These are phyloP conservation scores for Polyporus arcularius DNA, from an alignment of 768 basidiomycete genomes.

Conservation along the genomic window DNA sequence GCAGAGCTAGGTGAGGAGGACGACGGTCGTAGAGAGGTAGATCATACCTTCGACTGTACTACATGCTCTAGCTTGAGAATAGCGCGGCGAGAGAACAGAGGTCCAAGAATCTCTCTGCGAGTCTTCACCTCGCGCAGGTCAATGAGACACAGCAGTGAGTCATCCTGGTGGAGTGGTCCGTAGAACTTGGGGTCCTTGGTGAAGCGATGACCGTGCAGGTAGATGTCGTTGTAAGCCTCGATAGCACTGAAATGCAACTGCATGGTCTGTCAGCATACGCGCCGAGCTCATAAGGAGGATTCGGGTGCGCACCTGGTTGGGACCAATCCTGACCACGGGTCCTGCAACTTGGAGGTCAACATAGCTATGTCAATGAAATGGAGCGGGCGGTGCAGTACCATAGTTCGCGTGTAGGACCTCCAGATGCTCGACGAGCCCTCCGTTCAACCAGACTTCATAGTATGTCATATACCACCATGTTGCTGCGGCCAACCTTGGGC, in stretches of 20 bases:
- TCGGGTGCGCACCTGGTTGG: constrained; percentile 35
- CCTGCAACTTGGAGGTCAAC: constrained; percentile 25
- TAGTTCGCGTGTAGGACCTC: constrained; percentile 38
- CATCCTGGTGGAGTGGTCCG: constrained; percentile 27
- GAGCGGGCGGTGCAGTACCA: constrained; percentile 26
- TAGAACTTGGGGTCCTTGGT: constrained; percentile 29
- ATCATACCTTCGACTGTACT: constrained; percentile 1
- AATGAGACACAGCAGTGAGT: neutral
- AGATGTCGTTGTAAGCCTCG: constrained; percentile 32
- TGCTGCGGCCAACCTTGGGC: constrained; percentile 22
- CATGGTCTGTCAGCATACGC: neutral
- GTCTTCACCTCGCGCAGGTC: neutral
- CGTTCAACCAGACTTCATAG: constrained; percentile 16
- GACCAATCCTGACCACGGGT: constrained; percentile 39
- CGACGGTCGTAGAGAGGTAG: neutral
- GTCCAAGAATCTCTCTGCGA: constrained; percentile 4
- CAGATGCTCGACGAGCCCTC: constrained; percentile 33
- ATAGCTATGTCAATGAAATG: too few relatives aligned
- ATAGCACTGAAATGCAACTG: constrained; percentile 47
- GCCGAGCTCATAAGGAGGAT: neutral
- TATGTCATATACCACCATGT: constrained; percentile 20
- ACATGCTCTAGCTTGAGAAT: constrained; percentile 11
- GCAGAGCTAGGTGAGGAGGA: neutral
- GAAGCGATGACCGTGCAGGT: constrained; percentile 29
- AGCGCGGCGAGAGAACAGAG: constrained; percentile 12